phyloP scores from a whole-genome alignment of 139 green algal genomes.

The Chloropicon primus region DNA sequence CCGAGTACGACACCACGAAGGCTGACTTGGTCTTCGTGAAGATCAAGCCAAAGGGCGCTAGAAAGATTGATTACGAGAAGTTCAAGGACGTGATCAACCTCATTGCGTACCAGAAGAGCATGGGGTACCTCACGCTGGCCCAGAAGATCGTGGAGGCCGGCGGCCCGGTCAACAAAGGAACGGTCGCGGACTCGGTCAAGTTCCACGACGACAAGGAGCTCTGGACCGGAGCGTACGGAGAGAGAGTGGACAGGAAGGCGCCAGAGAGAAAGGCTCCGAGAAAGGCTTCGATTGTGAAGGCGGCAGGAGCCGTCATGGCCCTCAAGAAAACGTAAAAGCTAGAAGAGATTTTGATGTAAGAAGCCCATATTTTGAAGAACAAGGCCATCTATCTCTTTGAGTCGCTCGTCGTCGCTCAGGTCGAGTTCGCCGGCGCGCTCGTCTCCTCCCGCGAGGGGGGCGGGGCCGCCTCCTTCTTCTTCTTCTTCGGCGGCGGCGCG shows the following conservation, averaged over 20 bases:
- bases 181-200: conserved; percentile 31
- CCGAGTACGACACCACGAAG: conserved; percentile 31
- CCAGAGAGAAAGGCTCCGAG: not conserved
- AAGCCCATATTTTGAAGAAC: no score
- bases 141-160: conserved; percentile 11
- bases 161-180: conserved; percentile 20
- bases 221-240: conserved; percentile 19
- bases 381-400: no score
- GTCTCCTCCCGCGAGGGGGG: no score
- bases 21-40: conserved; percentile 49
- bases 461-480: not conserved
- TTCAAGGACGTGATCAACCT: conserved; percentile 28
- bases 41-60: conserved; percentile 41
- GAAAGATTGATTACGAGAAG: conserved; percentile 43
- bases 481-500: no score
- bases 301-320: not conserved
- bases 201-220: conserved; percentile 43
- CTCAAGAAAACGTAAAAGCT: not conserved
- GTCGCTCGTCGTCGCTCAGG: no score
- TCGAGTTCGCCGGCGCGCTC: no score
- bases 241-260: not conserved
- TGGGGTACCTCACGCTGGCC: conserved; percentile 17
- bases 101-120: conserved; percentile 33
- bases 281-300: not conserved
- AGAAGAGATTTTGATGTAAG: no score